Percentiles rank a stretch among this genome's conserved stretches.
Conservation (phyloP, 2,329 filamentous ascomycete species). For the Cryphonectria nitschkei region DNA sequence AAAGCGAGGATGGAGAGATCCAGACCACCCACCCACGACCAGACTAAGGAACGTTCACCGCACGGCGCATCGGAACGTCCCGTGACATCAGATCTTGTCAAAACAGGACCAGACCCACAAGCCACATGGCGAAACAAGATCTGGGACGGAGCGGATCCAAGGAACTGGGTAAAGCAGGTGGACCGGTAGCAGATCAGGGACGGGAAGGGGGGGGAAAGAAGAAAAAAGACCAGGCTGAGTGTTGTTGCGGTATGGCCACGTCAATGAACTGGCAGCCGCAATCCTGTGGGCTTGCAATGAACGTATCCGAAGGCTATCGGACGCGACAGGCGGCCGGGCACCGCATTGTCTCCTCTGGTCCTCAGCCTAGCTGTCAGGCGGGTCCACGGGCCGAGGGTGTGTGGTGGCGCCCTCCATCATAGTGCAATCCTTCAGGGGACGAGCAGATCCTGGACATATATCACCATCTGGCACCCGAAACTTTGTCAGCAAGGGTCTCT, state of each 20-base stretch:
- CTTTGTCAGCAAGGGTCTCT: neutral
- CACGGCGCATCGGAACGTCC: neutral
- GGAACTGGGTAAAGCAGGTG: neutral
- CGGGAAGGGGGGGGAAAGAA: neutral
- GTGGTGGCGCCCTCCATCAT: neutral
- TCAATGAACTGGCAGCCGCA: neutral
- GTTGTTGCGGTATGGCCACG: neutral
- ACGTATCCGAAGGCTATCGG: neutral
- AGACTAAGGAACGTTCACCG: neutral
- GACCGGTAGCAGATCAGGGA: neutral
- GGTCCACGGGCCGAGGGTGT: neutral
- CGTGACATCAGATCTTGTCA: neutral
- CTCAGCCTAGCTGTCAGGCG: neutral
- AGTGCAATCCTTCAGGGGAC: neutral
- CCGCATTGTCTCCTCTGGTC: neutral
- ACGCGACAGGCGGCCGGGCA: neutral
- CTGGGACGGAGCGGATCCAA: neutral
- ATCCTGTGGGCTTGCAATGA: neutral
- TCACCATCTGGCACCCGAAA: neutral
- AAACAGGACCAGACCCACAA: conserved; percentile 5
- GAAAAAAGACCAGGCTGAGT: neutral
- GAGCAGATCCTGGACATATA: neutral
- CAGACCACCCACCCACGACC: neutral
- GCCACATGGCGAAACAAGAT: neutral
- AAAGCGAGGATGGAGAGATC: neutral